These are phyloP conservation scores for Hirschioporus abietinus DNA, from an alignment of 768 basidiomycete species.

Conservation along the genomic window DNA sequence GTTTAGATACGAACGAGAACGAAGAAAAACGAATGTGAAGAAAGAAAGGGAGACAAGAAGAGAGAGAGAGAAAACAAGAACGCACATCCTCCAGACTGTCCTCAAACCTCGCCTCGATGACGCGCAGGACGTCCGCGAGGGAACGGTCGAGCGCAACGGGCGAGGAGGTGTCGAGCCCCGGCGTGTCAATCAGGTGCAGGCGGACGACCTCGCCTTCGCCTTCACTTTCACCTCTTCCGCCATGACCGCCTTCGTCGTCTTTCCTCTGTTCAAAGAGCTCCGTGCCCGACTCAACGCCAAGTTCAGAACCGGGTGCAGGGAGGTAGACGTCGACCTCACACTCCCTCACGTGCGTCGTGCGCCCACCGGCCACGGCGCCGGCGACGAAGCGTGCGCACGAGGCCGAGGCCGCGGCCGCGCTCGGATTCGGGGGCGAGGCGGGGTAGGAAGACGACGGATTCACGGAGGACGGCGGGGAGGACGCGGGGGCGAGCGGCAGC, in stretches of 20 bases:
- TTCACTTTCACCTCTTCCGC: neutral
- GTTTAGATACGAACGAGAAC: too few species aligned
- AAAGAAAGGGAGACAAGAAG: neutral
- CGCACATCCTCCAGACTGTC: constrained; percentile 77
- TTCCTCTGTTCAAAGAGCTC: neutral
- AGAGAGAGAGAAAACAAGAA: constrained; percentile 16
- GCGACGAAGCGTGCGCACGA: constrained; percentile 14
- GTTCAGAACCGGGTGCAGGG: constrained; percentile 31
- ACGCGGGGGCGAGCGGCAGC: constrained; percentile 52
- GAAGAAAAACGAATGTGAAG: neutral
- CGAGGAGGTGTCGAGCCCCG: constrained; percentile 71
- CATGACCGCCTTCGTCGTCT: too few species aligned
- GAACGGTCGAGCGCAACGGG: constrained; percentile 57
- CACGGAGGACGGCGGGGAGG: constrained; percentile 30
- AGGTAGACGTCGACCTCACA: constrained; percentile 68
- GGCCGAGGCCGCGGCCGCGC: constrained; percentile 4
- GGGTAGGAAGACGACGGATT: neutral
- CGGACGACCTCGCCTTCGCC: neutral
- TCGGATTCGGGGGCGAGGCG: neutral
- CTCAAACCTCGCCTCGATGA: constrained; percentile 66
- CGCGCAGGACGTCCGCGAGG: constrained; percentile 60
- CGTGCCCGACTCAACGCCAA: too few species aligned
- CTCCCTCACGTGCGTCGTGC: constrained; percentile 46
- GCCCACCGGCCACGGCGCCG: constrained; percentile 6
- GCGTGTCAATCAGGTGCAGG: constrained; percentile 55